phyloP scores from a whole-genome alignment of 306 rosid genomes.

The Cercis canadensis region DNA sequence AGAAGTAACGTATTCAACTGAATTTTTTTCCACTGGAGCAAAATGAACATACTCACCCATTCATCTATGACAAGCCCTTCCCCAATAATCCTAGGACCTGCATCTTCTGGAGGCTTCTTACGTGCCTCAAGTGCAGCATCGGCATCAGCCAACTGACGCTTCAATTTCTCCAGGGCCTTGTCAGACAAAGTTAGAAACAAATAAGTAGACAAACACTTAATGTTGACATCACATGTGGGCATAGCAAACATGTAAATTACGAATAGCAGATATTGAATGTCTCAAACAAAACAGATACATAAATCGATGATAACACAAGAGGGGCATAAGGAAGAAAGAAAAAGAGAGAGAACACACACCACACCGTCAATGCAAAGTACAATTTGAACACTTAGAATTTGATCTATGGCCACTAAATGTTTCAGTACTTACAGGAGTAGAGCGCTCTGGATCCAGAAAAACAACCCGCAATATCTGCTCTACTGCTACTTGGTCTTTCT shows the following conservation, averaged over 20 bases:
- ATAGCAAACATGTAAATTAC: not conserved
- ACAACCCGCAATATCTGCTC: conserved; percentile 90
- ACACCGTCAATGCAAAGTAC: not conserved
- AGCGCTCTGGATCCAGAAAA: conserved; percentile 87
- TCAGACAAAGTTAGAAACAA: conserved; percentile 1
- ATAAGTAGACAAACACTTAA: conserved; percentile 9
- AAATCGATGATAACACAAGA: not conserved
- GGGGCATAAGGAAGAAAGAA: not conserved
- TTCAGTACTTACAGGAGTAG: conserved; percentile 60
- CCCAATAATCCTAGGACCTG: conserved; percentile 78
- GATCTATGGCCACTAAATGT: not conserved
- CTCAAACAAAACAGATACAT: not conserved
- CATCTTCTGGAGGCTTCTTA: conserved; percentile 75
- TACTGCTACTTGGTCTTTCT: conserved; percentile 82
- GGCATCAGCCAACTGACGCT: conserved; percentile 77
- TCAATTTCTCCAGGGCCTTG: conserved; percentile 79
- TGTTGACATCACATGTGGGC: not conserved
- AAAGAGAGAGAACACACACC: not conserved
- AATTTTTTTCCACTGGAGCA: not conserved
- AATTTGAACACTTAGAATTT: not conserved
- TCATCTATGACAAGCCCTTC: conserved; percentile 97
- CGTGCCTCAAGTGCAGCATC: conserved; percentile 84
- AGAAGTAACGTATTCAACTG: not conserved
- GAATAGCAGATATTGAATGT: not conserved
- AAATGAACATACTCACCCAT: conserved; percentile 66